These are phyloP conservation scores for Coprinopsis strossmayeri DNA, from an alignment of 768 basidiomycete genomes.

Conservation along the genomic window DNA sequence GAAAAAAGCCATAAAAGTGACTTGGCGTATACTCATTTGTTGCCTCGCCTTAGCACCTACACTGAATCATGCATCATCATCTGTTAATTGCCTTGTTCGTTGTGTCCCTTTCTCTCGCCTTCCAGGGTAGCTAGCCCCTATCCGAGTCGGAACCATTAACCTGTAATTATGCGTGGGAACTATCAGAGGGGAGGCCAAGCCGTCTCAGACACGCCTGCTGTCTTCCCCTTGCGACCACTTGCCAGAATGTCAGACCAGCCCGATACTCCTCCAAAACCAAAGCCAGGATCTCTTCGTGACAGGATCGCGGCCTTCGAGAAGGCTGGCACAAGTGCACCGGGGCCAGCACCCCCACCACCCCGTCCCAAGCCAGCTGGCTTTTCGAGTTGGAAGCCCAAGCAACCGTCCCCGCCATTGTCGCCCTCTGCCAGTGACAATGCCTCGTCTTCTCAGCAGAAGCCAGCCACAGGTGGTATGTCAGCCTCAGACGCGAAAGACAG, in stretches of 20 bases:
- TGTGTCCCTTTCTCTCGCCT: too few species aligned
- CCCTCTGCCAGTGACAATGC: slow-evolving; percentile 16
- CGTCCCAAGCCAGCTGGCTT: slow-evolving; percentile 64
- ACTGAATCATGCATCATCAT: too few species aligned
- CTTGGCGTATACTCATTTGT: too few species aligned
- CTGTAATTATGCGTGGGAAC: slow-evolving; percentile 7
- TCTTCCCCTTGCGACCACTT: background rate
- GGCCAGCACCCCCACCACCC: slow-evolving; percentile 39
- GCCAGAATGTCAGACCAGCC: slow-evolving; percentile 50
- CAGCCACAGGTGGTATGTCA: slow-evolving; percentile 51
- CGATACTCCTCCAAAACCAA: slow-evolving; percentile 51
- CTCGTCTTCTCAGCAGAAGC: slow-evolving; percentile 14
- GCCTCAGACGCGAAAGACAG: slow-evolving; percentile 86
- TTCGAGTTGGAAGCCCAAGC: slow-evolving; percentile 63
- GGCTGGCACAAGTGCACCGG: slow-evolving; percentile 27
- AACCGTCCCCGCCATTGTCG: slow-evolving; percentile 43
- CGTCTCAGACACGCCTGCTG: background rate
- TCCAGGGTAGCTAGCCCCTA: too few species aligned
- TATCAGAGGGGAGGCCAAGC: background rate
- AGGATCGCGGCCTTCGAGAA: slow-evolving; percentile 87
- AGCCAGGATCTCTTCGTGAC: slow-evolving; percentile 76
- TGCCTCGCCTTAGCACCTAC: too few species aligned
- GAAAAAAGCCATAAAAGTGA: too few species aligned
- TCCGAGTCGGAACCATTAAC: too few species aligned
- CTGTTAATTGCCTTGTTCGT: too few species aligned